These are phyloP conservation scores for Apostasia shenzhenica DNA, from an alignment of 106 monocot genomes.

Conservation along the genomic window DNA sequence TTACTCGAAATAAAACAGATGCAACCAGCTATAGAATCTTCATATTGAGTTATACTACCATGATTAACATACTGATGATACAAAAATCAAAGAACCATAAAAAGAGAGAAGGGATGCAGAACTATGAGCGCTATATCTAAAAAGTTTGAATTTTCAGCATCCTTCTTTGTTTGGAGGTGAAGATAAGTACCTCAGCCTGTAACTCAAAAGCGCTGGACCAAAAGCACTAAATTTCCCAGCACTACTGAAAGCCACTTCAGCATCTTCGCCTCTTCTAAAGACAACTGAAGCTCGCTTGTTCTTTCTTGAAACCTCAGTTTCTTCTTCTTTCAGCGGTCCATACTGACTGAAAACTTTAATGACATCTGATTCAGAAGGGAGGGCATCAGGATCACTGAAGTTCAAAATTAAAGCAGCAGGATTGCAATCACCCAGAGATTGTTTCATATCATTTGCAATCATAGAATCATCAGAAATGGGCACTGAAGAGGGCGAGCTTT, in stretches of 20 bases:
- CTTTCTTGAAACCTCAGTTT: constrained; percentile 46
- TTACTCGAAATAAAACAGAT: too few species aligned
- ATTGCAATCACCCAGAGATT: constrained; percentile 1
- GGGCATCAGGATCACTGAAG: constrained; percentile 37
- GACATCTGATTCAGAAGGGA: constrained; percentile 64
- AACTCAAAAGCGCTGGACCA: constrained; percentile 73
- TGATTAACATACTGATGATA: too few species aligned
- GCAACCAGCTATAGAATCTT: too few species aligned
- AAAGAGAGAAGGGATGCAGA: too few species aligned
- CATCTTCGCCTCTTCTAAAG: constrained; percentile 76
- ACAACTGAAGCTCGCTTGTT: constrained; percentile 48
- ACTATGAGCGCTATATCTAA: too few species aligned
- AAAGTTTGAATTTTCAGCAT: neutral
- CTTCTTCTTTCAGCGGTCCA: constrained; percentile 72
- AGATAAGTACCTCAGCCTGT: constrained; percentile 45
- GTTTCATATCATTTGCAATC: neutral
- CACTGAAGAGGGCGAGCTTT: constrained; percentile 1
- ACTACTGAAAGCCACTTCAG: constrained; percentile 79
- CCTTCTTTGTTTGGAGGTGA: constrained; percentile 15
- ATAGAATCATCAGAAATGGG: constrained; percentile 2
- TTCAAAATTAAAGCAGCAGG: constrained; percentile 48
- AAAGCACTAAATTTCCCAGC: constrained; percentile 67
- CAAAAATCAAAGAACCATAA: too few species aligned
- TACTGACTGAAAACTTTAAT: constrained; percentile 63
- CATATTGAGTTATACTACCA: too few species aligned